These are phyloP conservation scores for Penicillium nucicola DNA, from an alignment of 495 filamentous ascomycete genomes.

Conservation along the genomic window DNA sequence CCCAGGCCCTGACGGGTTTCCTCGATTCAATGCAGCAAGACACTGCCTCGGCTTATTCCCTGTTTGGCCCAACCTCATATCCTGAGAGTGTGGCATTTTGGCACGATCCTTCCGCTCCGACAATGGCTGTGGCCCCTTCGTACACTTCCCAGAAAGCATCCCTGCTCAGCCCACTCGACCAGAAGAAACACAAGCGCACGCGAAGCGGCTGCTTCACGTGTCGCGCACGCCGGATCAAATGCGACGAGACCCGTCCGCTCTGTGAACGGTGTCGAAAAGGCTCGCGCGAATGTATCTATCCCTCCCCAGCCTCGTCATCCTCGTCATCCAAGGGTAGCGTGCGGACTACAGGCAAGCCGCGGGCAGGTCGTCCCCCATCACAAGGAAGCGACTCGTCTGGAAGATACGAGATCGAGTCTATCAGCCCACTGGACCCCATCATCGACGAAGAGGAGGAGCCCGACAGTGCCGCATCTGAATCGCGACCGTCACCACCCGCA, in stretches of 20 bases:
- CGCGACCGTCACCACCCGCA: constrained; percentile 25
- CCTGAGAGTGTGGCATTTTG: constrained; percentile 44
- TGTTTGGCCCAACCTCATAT: constrained; percentile 37
- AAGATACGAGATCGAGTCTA: constrained; percentile 41
- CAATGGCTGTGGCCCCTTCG: constrained; percentile 21
- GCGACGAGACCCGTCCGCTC: constrained; percentile 79
- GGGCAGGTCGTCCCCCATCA: constrained; percentile 40
- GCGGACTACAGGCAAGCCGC: constrained; percentile 42
- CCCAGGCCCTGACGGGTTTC: constrained; percentile 33
- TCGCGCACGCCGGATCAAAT: constrained; percentile 86
- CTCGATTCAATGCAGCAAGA: constrained; percentile 29
- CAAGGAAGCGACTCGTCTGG: constrained; percentile 50
- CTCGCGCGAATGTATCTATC: constrained; percentile 78
- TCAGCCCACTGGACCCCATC: constrained; percentile 56
- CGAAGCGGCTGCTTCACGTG: constrained; percentile 95
- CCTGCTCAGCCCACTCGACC: constrained; percentile 50
- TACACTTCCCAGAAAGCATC: constrained; percentile 31
- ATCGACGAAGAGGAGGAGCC: constrained; percentile 59
- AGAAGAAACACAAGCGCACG: constrained; percentile 91
- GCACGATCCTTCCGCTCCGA: constrained; percentile 33
- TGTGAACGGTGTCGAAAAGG: constrained; percentile 91
- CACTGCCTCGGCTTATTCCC: constrained; percentile 31
- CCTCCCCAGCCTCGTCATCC: constrained; percentile 48
- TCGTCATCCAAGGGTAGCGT: constrained; percentile 33
- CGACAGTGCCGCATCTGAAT: constrained; percentile 24